A percentile compares a stretch with the other conserved stretches of the same genome.
Evolutionary conservation across 257 asterid species (phyloP).

Genomic region (Parsonsia alboflavescens): DNA sequence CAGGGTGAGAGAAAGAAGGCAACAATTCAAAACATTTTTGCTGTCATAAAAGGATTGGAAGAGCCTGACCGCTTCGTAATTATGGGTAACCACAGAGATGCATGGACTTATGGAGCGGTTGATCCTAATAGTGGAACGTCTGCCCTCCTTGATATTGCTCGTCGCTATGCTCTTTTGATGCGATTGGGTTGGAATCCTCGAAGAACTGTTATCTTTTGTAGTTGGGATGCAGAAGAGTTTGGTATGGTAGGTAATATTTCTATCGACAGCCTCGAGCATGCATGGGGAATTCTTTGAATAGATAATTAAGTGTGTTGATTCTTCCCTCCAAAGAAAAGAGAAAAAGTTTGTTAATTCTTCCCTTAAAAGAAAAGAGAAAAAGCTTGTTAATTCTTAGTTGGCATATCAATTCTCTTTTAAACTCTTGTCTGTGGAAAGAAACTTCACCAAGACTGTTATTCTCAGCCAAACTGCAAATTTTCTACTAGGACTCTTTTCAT

Average conservation of each 20-base stretch:
- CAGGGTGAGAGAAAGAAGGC: conserved; percentile 76
- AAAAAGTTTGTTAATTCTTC: neutral
- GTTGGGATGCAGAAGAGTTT: conserved; percentile 99
- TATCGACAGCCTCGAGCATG: conserved; percentile 13
- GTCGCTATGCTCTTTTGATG: conserved; percentile 67
- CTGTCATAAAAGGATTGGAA: conserved; percentile 63
- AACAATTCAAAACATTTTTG: conserved; percentile 67
- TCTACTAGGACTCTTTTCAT: neutral
- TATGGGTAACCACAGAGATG: conserved; percentile 97
- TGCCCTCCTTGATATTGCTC: conserved; percentile 84
- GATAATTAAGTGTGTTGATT: neutral
- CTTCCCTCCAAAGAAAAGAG: neutral
- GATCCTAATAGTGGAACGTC: conserved; percentile 98
- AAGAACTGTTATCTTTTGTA: conserved; percentile 77
- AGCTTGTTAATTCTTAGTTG: neutral
- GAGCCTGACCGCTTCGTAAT: conserved; percentile 76
- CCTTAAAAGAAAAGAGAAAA: neutral
- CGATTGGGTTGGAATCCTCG: conserved; percentile 84
- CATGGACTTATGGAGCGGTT: conserved; percentile 98
- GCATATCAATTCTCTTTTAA: neutral
- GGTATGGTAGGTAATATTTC: conserved; percentile 91
- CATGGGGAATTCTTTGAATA: neutral
- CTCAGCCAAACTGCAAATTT: neutral
- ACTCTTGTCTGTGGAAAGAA: neutral
- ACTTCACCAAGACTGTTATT: neutral